Base-by-base conservation (phyloP, 2,329 filamentous ascomycete genomes). In the Fusarium nelsonii region DNA sequence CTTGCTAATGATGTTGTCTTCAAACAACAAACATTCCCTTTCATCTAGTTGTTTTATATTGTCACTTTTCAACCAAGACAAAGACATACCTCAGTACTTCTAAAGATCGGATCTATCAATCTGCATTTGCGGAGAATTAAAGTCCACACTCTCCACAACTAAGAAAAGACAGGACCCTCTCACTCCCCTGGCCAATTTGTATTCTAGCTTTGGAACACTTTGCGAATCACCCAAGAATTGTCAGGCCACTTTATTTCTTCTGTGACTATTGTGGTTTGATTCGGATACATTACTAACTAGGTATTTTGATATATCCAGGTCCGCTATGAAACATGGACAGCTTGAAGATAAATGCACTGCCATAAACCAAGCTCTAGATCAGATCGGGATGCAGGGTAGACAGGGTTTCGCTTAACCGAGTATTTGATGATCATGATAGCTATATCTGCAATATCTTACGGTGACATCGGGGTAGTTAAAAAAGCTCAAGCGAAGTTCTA, bases 181-280 rank as follows among this genome's bases (percentile, higher is more conserved):
- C 36, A 20, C 46, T 64, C 23, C 36, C 46, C 52, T 55, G 46
- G 56, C 48, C 50, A 53, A 55, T 61, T 53, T 51, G 15, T 39
- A 16, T 18, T 37, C 45, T 53, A 23, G 46, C 23, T 37, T 34
- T 49, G 37, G 30, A 56, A 51, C 43, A 50, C 53, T 59, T 18
- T 36, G 34, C 5, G 41, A 48, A 51, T 51, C 36, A 30, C 53
- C 36, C 61, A 55, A 58, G 12, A 44, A 26, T 20, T 18, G 40
- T 64, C 67, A 70, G 57, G 52, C 52, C 67, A 68, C 50, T 57
- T 51, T 65, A 26, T 55, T 41, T 34, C 43, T 46, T 43, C 36
- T 55, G 36, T 33, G 37, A 44, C 67, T 64, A 53, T 63, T 48
- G 52, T 30, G 30, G 30, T 30, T 30, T 68, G 32, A 34, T 52